phyloP scores from a whole-genome alignment of 352 stramenopile genomes.

The Phytopythium ostracodes region DNA sequence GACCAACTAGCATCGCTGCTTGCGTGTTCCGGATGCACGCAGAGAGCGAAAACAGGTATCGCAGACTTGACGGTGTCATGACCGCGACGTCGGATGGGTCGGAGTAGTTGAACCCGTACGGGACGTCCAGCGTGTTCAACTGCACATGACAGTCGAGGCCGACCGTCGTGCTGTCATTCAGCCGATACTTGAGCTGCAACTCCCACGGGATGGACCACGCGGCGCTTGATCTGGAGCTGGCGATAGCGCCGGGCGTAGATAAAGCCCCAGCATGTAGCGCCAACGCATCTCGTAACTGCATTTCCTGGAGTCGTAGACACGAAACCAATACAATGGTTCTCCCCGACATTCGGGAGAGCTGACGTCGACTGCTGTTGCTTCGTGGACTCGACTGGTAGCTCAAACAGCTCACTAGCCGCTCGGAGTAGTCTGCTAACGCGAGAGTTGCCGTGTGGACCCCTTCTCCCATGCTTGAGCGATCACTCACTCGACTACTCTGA shows the following conservation, averaged over 20 bases:
- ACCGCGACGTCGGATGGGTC: slow-evolving; percentile 23
- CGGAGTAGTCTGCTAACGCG: not conserved
- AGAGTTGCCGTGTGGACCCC: not conserved
- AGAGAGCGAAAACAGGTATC: slow-evolving; percentile 50
- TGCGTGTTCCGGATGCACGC: slow-evolving; percentile 34
- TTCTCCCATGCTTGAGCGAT: too few relatives aligned
- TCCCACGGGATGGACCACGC: slow-evolving; percentile 30
- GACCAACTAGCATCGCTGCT: slow-evolving; percentile 22
- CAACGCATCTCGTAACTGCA: slow-evolving; percentile 52
- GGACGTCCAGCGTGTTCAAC: slow-evolving; percentile 37
- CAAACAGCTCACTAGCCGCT: not conserved
- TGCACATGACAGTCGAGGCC: slow-evolving; percentile 62
- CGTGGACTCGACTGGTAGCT: not conserved
- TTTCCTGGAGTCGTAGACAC: slow-evolving; percentile 39
- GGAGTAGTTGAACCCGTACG: slow-evolving; percentile 68
- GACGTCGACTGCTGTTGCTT: not conserved
- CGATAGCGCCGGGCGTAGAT: not conserved
- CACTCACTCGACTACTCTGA: too few relatives aligned
- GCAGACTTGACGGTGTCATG: slow-evolving; percentile 40
- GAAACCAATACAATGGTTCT: slow-evolving; percentile 18
- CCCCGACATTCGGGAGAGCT: not conserved
- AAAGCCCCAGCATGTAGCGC: slow-evolving; percentile 17
- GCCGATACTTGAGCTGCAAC: slow-evolving; percentile 54
- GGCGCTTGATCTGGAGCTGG: not conserved
- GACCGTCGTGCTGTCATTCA: slow-evolving; percentile 55